phyloP scores from a whole-genome alignment of 2,329 filamentous ascomycete species.

The Calonectria naviculata region DNA sequence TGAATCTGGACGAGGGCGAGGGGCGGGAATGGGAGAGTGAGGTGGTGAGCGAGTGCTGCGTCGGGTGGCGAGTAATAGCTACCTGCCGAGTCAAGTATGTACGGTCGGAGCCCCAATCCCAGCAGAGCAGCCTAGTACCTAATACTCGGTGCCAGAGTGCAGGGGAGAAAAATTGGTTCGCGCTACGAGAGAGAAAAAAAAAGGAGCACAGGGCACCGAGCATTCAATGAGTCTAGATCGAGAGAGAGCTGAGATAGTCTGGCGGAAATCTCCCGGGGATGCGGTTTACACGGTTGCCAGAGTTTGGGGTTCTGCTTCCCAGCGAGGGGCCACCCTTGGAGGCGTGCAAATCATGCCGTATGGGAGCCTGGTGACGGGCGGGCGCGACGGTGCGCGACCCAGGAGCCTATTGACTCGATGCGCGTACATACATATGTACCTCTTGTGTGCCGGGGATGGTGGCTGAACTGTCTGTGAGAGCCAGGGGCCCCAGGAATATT shows the following conservation, averaged over 20 bases:
- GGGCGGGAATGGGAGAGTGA: not conserved
- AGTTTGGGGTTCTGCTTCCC: not conserved
- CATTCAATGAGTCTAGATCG: conserved; percentile 10
- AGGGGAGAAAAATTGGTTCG: not conserved
- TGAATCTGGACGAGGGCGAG: not conserved
- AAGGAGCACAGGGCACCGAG: conserved; percentile 5
- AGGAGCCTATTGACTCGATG: not conserved
- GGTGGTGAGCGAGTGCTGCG: not conserved
- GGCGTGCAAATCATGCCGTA: conserved; percentile 11
- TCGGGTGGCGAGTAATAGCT: not conserved
- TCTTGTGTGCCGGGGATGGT: not conserved
- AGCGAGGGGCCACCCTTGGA: conserved; percentile 7
- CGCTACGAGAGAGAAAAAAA: not conserved
- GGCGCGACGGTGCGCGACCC: not conserved
- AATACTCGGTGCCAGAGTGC: not conserved
- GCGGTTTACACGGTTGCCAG: conserved; percentile 6
- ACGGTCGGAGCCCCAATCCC: not conserved
- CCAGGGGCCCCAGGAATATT: not conserved
- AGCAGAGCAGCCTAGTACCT: not conserved
- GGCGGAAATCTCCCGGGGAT: conserved; percentile 17
- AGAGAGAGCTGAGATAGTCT: not conserved
- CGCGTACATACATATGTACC: not conserved
- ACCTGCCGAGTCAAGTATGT: not conserved
- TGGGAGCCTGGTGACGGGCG: not conserved
- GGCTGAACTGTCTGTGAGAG: not conserved